Conservation (phyloP, 2,329 filamentous ascomycete species). For the Apiospora sp. region DNA sequence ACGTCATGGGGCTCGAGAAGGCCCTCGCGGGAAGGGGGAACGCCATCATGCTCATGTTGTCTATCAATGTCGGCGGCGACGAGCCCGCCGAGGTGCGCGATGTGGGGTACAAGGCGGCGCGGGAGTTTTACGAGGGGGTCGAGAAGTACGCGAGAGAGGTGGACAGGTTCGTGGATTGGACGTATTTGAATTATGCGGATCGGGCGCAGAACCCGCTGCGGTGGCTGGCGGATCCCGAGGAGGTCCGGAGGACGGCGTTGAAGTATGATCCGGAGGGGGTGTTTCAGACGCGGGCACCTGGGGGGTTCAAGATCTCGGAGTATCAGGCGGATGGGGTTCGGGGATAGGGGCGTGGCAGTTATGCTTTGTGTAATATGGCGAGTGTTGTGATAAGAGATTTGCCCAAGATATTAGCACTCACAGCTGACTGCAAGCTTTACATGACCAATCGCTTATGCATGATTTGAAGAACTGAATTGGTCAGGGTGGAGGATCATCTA, state of each 20-base stretch:
- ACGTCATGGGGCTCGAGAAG: slow-evolving; percentile 30
- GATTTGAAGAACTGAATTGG: not conserved
- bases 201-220: slow-evolving; percentile 15
- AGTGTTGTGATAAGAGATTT: no score
- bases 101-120: not conserved
- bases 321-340: no score
- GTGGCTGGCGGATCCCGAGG: slow-evolving; percentile 11
- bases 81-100: slow-evolving; percentile 9
- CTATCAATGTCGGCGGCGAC: slow-evolving; percentile 21
- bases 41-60: slow-evolving; percentile 21
- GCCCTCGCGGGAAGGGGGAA: slow-evolving; percentile 33
- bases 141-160: slow-evolving; percentile 2
- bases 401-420: no score
- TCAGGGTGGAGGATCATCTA: not conserved
- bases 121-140: slow-evolving; percentile 8
- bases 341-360: no score
- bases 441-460: no score
- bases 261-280: slow-evolving; percentile 17
- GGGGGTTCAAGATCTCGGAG: slow-evolving; percentile 22
- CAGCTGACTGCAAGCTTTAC: no score
- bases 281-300: slow-evolving; percentile 17
- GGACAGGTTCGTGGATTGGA: slow-evolving; percentile 22
- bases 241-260: not conserved
- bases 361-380: not conserved
- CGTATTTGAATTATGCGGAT: slow-evolving; percentile 24